A percentile compares a stretch with the other conserved stretches of the same genome.
phyloP scores from a whole-genome alignment of 495 filamentous ascomycete species.

The Lepraria neglecta region DNA sequence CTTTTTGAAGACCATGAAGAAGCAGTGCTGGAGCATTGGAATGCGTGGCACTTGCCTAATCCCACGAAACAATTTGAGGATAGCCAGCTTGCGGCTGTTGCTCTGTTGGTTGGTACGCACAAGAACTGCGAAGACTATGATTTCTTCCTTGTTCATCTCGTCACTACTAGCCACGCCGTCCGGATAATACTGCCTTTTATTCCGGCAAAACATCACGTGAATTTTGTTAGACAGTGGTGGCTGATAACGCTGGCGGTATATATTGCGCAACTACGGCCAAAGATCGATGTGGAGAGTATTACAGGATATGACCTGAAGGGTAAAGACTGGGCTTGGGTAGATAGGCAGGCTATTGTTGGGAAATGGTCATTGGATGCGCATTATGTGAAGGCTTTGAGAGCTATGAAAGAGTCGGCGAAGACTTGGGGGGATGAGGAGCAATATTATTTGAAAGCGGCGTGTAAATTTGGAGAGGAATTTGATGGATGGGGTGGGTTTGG shows the following conservation, averaged over 20 bases:
- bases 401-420: slow-evolving; percentile 63
- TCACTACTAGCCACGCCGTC: slow-evolving; percentile 82
- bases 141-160: slow-evolving; percentile 75
- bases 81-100: slow-evolving; percentile 68
- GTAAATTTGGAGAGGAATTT: slow-evolving; percentile 67
- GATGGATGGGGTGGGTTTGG: slow-evolving; percentile 63
- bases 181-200: slow-evolving; percentile 75
- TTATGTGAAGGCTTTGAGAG: slow-evolving; percentile 73
- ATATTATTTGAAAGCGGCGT: slow-evolving; percentile 67
- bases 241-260: slow-evolving; percentile 72
- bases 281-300: slow-evolving; percentile 54
- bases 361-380: slow-evolving; percentile 64
- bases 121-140: slow-evolving; percentile 52
- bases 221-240: slow-evolving; percentile 81
- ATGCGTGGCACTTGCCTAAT: slow-evolving; percentile 59
- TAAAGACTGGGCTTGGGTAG: slow-evolving; percentile 70
- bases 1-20: slow-evolving; percentile 57
- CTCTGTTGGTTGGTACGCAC: slow-evolving; percentile 60
- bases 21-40: slow-evolving; percentile 71
- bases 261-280: slow-evolving; percentile 64
- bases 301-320: slow-evolving; percentile 52
- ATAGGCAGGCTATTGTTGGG: slow-evolving; percentile 59
- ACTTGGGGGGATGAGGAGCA: slow-evolving; percentile 81
- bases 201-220: slow-evolving; percentile 63
- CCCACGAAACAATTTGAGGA: slow-evolving; percentile 64